Evolutionary conservation across 176 grass and related monocot genomes (phyloP), one percentile per base, ranked within the genome.

Genomic region (Musa itinerans): DNA sequence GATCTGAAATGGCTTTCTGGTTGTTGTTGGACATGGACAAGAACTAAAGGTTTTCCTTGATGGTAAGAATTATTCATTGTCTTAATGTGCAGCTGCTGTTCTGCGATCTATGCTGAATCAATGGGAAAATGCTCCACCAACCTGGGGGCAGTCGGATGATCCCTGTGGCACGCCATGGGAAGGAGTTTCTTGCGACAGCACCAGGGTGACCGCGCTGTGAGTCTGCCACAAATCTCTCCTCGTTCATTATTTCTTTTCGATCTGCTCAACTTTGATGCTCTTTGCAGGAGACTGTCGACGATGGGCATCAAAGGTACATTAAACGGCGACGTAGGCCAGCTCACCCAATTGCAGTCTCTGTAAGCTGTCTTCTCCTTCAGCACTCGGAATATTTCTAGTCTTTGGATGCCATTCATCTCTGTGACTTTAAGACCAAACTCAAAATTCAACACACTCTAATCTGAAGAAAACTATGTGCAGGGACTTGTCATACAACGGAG

Each of bases 91-190:
- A 98, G 94, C 76, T 80, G 54, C 79, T 9, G 72, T 84, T 14
- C 86, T 98, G 34, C 80, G 87, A 73, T 78, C 88, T 20, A 74
- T 98, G 75, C 79, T 69, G 58, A 67, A 74, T 56, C 69, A 83
- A 23, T 98, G 94, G 94, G 64, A 81, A 78, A 84, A 91, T 82
- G 63, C 71, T 78, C 94, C 94, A 1, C 84, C 83, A 83, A 91
- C 67, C 75, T 98, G 94, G 94, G 61, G 79, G 59, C 69, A 80
- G 67, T 85, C 88, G 2, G 63, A 68, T 10, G 88, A 98, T 83
- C 88, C 90, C 43, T 98, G 94, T 75, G 85, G 78, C 24, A 82
- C 63, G 49, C 80, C 80, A 64, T 98, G 94, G 94, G 90, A 93
- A 56, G 94, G 94, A 80, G 90, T 98, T 82, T 49, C 71, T 27